phyloP scores from a whole-genome alignment of 78 protist genomes.

The Dictyostelium firmibasis region DNA sequence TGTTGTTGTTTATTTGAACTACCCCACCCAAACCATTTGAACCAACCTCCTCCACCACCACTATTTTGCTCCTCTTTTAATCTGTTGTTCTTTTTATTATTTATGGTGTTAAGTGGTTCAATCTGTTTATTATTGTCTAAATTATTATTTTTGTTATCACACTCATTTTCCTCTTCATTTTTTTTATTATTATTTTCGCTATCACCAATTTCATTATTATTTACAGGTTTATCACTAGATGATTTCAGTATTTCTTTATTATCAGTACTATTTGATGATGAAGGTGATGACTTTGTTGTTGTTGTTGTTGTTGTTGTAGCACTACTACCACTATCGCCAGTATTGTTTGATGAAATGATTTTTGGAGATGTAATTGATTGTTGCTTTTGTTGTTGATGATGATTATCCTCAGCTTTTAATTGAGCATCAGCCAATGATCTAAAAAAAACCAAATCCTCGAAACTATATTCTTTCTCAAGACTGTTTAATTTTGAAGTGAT shows the following conservation, averaged over 20 bases:
- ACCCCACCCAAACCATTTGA: conserved; percentile 70
- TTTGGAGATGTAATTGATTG: conserved; percentile 9
- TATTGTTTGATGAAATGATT: neutral
- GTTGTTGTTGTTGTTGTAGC: neutral
- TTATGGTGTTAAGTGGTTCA: neutral
- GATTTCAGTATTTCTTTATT: neutral
- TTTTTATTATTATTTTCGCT: neutral
- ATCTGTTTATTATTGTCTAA: no score
- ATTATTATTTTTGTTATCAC: neutral
- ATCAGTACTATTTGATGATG: neutral
- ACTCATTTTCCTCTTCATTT: neutral
- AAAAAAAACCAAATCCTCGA: conserved; percentile 67
- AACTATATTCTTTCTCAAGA: conserved; percentile 48
- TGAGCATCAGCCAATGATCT: conserved; percentile 77
- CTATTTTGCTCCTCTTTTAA: neutral
- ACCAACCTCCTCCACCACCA: conserved; percentile 38
- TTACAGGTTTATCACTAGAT: neutral
- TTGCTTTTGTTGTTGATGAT: neutral
- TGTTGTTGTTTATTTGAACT: neutral
- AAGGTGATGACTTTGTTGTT: neutral
- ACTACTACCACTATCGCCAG: neutral
- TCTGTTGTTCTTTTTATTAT: neutral
- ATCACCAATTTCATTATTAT: neutral
- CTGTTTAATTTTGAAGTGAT: neutral
- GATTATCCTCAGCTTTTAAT: conserved; percentile 43